A percentile compares a stretch with the other conserved stretches of the same genome.
phyloP scores from a whole-genome alignment of 2,329 filamentous ascomycete species.

The Rasamsonia emersonii region DNA sequence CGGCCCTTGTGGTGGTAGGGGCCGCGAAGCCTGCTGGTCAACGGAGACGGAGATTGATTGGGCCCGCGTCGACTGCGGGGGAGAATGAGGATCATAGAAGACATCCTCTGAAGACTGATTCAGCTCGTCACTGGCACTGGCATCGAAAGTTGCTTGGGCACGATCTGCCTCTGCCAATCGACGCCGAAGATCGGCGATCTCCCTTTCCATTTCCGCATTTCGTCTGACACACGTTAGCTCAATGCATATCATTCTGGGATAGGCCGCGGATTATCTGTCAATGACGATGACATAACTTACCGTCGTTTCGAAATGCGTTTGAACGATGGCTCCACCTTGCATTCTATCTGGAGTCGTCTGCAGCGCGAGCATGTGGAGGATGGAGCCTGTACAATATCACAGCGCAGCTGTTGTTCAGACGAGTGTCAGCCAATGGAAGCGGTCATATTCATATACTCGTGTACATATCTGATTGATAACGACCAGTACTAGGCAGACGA shows the following conservation, averaged over 20 bases:
- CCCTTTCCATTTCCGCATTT: conserved; percentile 55
- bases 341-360: conserved; percentile 52
- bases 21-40: conserved; percentile 23
- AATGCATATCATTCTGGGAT: neutral
- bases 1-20: conserved; percentile 21
- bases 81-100: conserved; percentile 22
- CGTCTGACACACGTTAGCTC: conserved; percentile 33
- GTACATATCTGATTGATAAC: neutral
- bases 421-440: conserved; percentile 2
- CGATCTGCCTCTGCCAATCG: conserved; percentile 31
- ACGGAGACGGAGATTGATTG: conserved; percentile 25
- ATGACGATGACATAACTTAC: conserved; percentile 13
- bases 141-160: conserved; percentile 13
- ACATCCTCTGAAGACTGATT: conserved; percentile 28
- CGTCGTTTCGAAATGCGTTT: conserved; percentile 56
- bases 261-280: neutral
- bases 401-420: conserved; percentile 44
- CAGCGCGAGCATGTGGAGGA: conserved; percentile 54
- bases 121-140: conserved; percentile 20
- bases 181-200: conserved; percentile 42
- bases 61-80: conserved; percentile 15
- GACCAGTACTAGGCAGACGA: conserved; percentile 3
- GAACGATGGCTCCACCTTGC: conserved; percentile 58
- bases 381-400: conserved; percentile 57
- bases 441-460: conserved; percentile 12